Base-by-base conservation (phyloP, 1,139 yeast species). In the Pichiaceae sp. region DNA sequence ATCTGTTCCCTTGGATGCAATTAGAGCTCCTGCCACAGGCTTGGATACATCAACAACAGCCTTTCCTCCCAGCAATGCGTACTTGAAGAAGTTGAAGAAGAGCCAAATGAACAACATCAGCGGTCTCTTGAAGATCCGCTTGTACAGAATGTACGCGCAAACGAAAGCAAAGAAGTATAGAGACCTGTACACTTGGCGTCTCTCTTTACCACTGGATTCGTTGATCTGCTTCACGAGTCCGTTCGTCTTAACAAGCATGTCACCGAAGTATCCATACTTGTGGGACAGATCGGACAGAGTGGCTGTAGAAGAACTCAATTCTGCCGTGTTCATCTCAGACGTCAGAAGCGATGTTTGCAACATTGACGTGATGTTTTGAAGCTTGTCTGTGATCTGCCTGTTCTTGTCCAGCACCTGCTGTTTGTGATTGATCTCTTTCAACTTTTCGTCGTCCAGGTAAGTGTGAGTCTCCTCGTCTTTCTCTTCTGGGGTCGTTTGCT, bases 171-270 rank as follows among this genome's bases (percentile, higher is more conserved):
- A 66, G 45, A 81, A 76, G 16, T 74, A 75, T 32, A 80, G 49
- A 23, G 84, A 67, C 37, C 72, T 56, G 45, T 76, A 73, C 50
- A 81, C 79, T 39, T 75, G 61, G 35, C 71, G 63, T 36, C 82
- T 66, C 49, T 82, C 91, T 43, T 68, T 60, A 38, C 68, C 64
- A 48, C 82, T 86, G 36, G 84, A 83, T 49, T 75, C 75, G 48
- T 80, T 85, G 38, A 81, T 73, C 40, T 77, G 70, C 44, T 67
- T 65, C 31, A 81, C 83, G 32, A 81, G 67, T 31, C 68, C 66
- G 38, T 64, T 67, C 1, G 84, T 75, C 33, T 70, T 74, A 37
- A 63, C 60, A 37, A 82, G 61, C 36, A 80, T 56, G 39, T 67
- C 68, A 34, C 75, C 73, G 45, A 79, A 75, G 32, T 70, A 67